A percentile compares a stretch with the other conserved stretches of the same genome.
These are phyloP conservation scores for Talaromyces sp. DNA, from an alignment of 2,329 filamentous ascomycete species.

Conservation along the genomic window DNA sequence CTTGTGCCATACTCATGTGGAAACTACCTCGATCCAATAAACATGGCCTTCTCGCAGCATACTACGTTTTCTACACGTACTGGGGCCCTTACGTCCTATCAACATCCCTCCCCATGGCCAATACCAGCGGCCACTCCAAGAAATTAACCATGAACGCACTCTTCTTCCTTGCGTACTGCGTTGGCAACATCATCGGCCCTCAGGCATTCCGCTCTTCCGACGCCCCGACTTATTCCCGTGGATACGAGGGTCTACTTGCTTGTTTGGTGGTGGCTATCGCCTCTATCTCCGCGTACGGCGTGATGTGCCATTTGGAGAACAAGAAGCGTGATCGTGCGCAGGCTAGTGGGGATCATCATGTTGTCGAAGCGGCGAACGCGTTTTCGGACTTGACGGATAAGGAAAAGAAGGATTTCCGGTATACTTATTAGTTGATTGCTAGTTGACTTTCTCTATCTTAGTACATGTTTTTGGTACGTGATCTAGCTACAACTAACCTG, in stretches of 20 bases:
- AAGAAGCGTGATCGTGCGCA: constrained; percentile 22
- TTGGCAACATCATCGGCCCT: constrained; percentile 28
- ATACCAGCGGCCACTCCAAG: constrained; percentile 32
- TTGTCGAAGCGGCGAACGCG: constrained; percentile 20
- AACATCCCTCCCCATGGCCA: constrained; percentile 32
- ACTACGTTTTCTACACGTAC: constrained; percentile 41
- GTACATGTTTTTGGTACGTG: not conserved
- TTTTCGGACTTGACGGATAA: constrained; percentile 28
- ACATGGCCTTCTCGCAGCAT: constrained; percentile 36
- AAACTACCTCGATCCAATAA: constrained; percentile 38
- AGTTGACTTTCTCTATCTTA: not conserved
- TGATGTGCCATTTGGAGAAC: constrained; percentile 27
- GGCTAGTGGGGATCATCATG: constrained; percentile 2
- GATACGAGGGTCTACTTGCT: constrained; percentile 25
- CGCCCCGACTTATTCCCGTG: constrained; percentile 26
- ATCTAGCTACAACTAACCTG: not conserved
- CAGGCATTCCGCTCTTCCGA: constrained; percentile 21
- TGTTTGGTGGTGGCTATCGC: constrained; percentile 26
- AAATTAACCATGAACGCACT: constrained; percentile 30
- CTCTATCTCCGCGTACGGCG: constrained; percentile 25
- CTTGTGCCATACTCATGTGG: constrained; percentile 33
- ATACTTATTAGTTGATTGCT: constrained; percentile 24
- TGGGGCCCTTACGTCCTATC: constrained; percentile 36
- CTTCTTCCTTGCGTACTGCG: constrained; percentile 29
- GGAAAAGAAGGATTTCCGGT: constrained; percentile 28